Evolutionary conservation across 1,284 basidiomycete genomes (phyloP).

Genomic region (Irpex sp.): DNA sequence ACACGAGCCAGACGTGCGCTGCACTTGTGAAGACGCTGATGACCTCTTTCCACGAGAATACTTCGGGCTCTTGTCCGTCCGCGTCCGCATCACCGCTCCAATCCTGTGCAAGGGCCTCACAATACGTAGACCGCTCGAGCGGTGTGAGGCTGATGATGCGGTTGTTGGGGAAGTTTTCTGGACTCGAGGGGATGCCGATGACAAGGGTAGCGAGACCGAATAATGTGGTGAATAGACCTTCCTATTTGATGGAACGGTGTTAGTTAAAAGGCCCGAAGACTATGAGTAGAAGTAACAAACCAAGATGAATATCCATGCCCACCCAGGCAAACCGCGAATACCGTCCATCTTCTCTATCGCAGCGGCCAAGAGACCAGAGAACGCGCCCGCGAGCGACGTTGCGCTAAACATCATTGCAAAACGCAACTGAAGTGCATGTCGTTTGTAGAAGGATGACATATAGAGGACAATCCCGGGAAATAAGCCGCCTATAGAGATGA

Average conservation of each 20-base stretch:
- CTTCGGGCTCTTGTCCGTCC: background rate
- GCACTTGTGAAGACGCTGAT: background rate
- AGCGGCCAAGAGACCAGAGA: constrained; percentile 18
- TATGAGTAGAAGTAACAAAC: background rate
- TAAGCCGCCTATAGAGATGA: constrained; percentile 8
- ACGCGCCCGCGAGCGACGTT: background rate
- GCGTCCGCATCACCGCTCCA: background rate
- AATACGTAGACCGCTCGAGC: background rate
- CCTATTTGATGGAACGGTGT: constrained; percentile 2
- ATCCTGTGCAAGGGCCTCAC: background rate
- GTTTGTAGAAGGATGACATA: constrained; percentile 22
- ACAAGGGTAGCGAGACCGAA: background rate
- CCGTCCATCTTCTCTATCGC: constrained; percentile 20
- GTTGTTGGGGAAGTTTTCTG: background rate
- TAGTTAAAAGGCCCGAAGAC: background rate
- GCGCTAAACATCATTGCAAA: constrained; percentile 7
- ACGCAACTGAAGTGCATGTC: constrained; percentile 23
- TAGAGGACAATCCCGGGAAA: constrained; percentile 23
- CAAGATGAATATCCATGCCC: constrained; percentile 27
- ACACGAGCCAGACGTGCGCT: background rate
- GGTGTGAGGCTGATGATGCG: background rate
- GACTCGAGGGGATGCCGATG: background rate
- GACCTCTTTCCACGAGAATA: background rate
- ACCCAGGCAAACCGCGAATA: constrained; percentile 18
- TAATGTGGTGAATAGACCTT: constrained; percentile 25